Evolutionary conservation across 2,329 filamentous ascomycete genomes (phyloP).

Genomic region (Rachicladosporium sp.): DNA sequence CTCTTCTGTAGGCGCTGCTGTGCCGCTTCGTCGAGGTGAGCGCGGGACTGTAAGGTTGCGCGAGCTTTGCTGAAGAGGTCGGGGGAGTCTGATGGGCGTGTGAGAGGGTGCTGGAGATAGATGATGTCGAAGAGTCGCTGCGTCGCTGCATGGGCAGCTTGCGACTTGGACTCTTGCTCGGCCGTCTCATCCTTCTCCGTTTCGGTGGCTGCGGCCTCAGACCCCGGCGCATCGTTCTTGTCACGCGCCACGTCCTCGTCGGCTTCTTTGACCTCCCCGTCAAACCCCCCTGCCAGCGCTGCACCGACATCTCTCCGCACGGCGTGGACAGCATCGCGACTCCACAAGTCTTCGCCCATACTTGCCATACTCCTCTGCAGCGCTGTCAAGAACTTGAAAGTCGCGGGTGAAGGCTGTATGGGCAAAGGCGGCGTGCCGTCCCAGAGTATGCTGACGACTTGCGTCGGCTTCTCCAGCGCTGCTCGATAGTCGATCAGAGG

Average conservation of each 20-base stretch:
- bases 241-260: slow-evolving; percentile 4
- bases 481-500: slow-evolving; percentile 42
- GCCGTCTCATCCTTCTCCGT: neutral
- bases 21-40: slow-evolving; percentile 38
- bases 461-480: slow-evolving; percentile 41
- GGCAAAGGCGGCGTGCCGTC: slow-evolving; percentile 59
- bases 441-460: slow-evolving; percentile 57
- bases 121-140: slow-evolving; percentile 32
- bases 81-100: neutral
- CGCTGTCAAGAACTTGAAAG: slow-evolving; percentile 59
- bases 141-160: slow-evolving; percentile 10
- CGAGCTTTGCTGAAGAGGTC: slow-evolving; percentile 6
- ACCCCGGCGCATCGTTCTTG: neutral
- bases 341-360: slow-evolving; percentile 72
- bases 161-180: slow-evolving; percentile 4
- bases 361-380: slow-evolving; percentile 56
- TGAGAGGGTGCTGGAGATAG: neutral
- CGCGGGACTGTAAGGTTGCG: slow-evolving; percentile 31
- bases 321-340: slow-evolving; percentile 47
- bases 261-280: slow-evolving; percentile 8
- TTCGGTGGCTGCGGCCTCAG: slow-evolving; percentile 5
- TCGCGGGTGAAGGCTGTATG: slow-evolving; percentile 60
- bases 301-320: slow-evolving; percentile 49
- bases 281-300: slow-evolving; percentile 32
- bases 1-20: slow-evolving; percentile 47